Evolutionary conservation across 371 early-diverging fungal species (phyloP).

Genomic region (Rhizopus sp.): DNA sequence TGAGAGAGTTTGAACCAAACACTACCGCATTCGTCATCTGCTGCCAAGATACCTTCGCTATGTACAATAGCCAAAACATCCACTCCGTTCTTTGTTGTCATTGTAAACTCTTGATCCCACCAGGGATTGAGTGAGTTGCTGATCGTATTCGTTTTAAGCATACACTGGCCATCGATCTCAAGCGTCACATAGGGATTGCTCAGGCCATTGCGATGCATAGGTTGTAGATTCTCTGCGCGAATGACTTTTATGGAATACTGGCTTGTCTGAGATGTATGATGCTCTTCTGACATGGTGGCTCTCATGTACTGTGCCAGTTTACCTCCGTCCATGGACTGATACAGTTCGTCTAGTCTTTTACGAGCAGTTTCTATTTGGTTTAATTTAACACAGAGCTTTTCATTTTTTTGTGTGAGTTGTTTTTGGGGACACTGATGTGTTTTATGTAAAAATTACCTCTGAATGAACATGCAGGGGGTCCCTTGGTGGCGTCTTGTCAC

Average conservation of each 20-base stretch:
- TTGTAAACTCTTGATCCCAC: slow-evolving; percentile 87
- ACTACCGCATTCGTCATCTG: slow-evolving; percentile 72
- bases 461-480: neutral
- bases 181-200: slow-evolving; percentile 71
- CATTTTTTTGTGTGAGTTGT: neutral
- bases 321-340: slow-evolving; percentile 57
- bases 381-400: slow-evolving; percentile 56
- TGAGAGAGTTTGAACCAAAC: slow-evolving; percentile 60
- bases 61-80: slow-evolving; percentile 63
- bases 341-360: slow-evolving; percentile 52
- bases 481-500: neutral
- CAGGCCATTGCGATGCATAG: slow-evolving; percentile 49
- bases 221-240: slow-evolving; percentile 44
- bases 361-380: slow-evolving; percentile 62
- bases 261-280: no score
- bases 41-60: slow-evolving; percentile 69
- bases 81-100: slow-evolving; percentile 40
- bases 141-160: slow-evolving; percentile 59
- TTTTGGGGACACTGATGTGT: no score
- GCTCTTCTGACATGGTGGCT: slow-evolving; percentile 3
- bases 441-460: neutral
- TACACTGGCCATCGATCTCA: slow-evolving; percentile 45
- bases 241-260: slow-evolving; percentile 48
- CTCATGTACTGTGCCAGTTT: slow-evolving; percentile 36
- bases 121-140: slow-evolving; percentile 73